These are phyloP conservation scores for Erysimum cheiranthoides DNA, from an alignment of 345 rosid genomes.

Conservation along the genomic window DNA sequence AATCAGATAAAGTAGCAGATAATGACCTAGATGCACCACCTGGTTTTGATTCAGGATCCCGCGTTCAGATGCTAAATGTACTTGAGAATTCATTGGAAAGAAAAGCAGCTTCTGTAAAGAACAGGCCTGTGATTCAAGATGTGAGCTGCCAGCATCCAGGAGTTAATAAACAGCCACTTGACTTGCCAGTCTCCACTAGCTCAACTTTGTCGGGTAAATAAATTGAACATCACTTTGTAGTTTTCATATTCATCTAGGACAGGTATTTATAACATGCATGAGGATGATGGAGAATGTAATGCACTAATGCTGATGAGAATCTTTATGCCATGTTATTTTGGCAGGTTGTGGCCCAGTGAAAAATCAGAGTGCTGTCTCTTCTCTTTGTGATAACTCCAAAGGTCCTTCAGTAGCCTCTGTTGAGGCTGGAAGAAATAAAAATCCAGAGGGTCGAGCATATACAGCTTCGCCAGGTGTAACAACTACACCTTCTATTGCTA, in stretches of 20 bases:
- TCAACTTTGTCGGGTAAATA: constrained; percentile 39
- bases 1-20: constrained; percentile 45
- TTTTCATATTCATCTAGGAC: constrained; percentile 11
- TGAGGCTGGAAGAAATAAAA: constrained; percentile 26
- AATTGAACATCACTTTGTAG: background rate
- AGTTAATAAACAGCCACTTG: constrained; percentile 32
- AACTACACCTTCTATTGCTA: constrained; percentile 30
- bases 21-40: constrained; percentile 39
- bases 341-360: constrained; percentile 54
- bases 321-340: constrained; percentile 26
- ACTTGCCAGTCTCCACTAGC: constrained; percentile 34
- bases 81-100: constrained; percentile 35
- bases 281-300: background rate
- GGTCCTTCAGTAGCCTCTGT: constrained; percentile 48
- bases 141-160: constrained; percentile 49
- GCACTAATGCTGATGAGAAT: constrained; percentile 2
- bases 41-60: constrained; percentile 55
- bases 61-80: constrained; percentile 44
- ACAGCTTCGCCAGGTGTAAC: constrained; percentile 25
- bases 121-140: constrained; percentile 53
- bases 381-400: constrained; percentile 65
- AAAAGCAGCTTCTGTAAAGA: constrained; percentile 40
- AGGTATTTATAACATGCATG: constrained; percentile 20
- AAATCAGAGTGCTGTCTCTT: constrained; percentile 55
- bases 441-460: constrained; percentile 13